Percentiles rank a stretch among this genome's conserved stretches.
Conservation (phyloP, 2,329 filamentous ascomycete genomes). For the Pseudopyrenochaeta lycopersici region DNA sequence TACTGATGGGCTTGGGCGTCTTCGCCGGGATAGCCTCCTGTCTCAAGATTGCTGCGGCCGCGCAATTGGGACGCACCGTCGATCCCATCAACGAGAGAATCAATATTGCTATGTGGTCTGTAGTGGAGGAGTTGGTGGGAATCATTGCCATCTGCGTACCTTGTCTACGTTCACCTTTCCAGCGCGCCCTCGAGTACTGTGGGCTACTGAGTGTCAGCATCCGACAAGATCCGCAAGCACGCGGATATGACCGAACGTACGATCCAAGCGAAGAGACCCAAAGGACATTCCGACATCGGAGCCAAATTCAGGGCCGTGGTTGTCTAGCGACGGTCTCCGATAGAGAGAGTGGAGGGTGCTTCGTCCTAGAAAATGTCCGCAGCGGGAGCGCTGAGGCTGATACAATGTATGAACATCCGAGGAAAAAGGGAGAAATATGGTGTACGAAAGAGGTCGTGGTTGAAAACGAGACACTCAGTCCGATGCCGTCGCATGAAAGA, state of each 20-base stretch:
- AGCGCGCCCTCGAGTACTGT: conserved; percentile 19
- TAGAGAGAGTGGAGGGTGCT: background rate
- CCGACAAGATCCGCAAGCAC: conserved; percentile 3
- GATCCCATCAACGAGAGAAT: conserved; percentile 24
- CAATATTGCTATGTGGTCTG: conserved; percentile 29
- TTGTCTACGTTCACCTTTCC: conserved; percentile 28
- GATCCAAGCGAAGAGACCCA: background rate
- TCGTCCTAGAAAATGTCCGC: conserved; percentile 10
- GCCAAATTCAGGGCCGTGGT: conserved; percentile 8
- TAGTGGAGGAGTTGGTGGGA: conserved; percentile 30
- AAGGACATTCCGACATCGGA: conserved; percentile 1
- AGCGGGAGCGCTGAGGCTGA: conserved; percentile 9
- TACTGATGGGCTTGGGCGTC: conserved; percentile 28
- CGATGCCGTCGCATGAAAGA: conserved; percentile 11
- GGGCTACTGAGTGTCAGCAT: conserved; percentile 8
- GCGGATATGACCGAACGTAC: conserved; percentile 12
- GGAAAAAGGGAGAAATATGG: conserved; percentile 15
- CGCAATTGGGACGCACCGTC: conserved; percentile 17
- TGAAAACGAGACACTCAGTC: conserved; percentile 13
- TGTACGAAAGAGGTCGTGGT: conserved; percentile 19
- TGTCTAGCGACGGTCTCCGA: conserved; percentile 1
- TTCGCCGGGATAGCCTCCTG: conserved; percentile 30
- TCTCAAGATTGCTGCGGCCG: conserved; percentile 24
- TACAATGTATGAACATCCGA: conserved; percentile 1
- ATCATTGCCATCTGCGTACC: conserved; percentile 36